phyloP scores from a whole-genome alignment of 352 stramenopile species.

The Pythium scleroteichum region DNA sequence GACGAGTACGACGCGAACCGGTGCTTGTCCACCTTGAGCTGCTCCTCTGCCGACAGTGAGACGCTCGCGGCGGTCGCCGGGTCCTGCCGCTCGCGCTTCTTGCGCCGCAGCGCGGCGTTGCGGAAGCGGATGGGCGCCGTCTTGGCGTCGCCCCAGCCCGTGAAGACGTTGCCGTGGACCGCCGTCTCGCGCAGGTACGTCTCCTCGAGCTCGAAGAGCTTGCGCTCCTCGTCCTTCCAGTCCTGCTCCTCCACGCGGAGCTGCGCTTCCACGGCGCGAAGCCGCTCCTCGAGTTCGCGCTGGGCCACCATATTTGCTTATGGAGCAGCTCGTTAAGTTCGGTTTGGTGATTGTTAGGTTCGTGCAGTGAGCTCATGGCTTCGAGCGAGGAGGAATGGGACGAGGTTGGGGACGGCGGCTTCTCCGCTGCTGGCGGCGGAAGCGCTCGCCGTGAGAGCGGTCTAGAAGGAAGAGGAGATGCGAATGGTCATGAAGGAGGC shows the following conservation, averaged over 20 bases:
- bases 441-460: neutral
- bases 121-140: conserved; percentile 65
- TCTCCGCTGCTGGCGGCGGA: neutral
- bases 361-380: conserved; percentile 5
- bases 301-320: conserved; percentile 30
- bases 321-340: neutral
- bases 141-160: conserved; percentile 66
- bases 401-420: neutral
- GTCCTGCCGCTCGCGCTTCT: conserved; percentile 61
- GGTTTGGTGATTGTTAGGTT: conserved; percentile 6
- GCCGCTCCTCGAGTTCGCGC: conserved; percentile 61
- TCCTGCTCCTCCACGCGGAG: conserved; percentile 49
- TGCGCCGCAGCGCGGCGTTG: conserved; percentile 59
- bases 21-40: conserved; percentile 63
- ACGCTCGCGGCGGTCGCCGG: neutral
- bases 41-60: conserved; percentile 43
- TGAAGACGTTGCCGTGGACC: conserved; percentile 72
- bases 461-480: neutral
- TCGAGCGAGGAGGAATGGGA: conserved; percentile 25
- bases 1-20: conserved; percentile 74
- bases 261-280: conserved; percentile 46
- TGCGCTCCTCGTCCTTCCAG: conserved; percentile 62
- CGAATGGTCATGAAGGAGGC: neutral
- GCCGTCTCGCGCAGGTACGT: conserved; percentile 68
- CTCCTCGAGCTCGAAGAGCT: conserved; percentile 79